These are phyloP conservation scores for Syzygium malaccense DNA, from an alignment of 441 rosid species.

Conservation along the genomic window DNA sequence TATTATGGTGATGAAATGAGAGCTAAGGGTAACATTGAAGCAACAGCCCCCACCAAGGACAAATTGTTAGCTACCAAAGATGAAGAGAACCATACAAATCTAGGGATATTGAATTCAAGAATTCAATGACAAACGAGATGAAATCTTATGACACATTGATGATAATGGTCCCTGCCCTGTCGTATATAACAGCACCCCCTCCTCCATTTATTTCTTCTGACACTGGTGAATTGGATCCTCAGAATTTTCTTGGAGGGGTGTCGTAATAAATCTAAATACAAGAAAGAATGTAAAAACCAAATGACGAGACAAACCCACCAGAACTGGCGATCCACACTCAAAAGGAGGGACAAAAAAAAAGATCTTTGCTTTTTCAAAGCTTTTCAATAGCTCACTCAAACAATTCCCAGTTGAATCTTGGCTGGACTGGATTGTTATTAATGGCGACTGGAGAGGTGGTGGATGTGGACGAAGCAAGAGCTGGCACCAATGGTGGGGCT, in stretches of 20 bases:
- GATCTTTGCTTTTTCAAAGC: background rate
- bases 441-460: slow-evolving; percentile 3
- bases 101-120: background rate
- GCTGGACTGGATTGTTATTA: slow-evolving; percentile 29
- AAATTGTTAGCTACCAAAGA: background rate
- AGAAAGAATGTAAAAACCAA: slow-evolving; percentile 66
- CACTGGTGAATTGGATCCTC: slow-evolving; percentile 19
- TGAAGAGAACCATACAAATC: background rate
- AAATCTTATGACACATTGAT: background rate
- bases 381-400: slow-evolving; percentile 36
- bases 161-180: background rate
- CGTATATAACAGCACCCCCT: background rate
- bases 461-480: slow-evolving; percentile 26
- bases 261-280: slow-evolving; percentile 69
- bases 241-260: slow-evolving; percentile 16
- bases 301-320: slow-evolving; percentile 29
- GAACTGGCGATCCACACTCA: slow-evolving; percentile 56
- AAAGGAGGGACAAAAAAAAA: background rate
- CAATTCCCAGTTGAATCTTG: slow-evolving; percentile 92
- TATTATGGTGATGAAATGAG: background rate
- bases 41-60: background rate
- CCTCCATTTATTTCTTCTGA: slow-evolving; percentile 28
- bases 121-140: slow-evolving; percentile 1
- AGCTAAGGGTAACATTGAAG: background rate
- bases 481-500: slow-evolving; percentile 25